phyloP scores from a whole-genome alignment of 2,329 filamentous ascomycete species.

The Talaromyces sp. region DNA sequence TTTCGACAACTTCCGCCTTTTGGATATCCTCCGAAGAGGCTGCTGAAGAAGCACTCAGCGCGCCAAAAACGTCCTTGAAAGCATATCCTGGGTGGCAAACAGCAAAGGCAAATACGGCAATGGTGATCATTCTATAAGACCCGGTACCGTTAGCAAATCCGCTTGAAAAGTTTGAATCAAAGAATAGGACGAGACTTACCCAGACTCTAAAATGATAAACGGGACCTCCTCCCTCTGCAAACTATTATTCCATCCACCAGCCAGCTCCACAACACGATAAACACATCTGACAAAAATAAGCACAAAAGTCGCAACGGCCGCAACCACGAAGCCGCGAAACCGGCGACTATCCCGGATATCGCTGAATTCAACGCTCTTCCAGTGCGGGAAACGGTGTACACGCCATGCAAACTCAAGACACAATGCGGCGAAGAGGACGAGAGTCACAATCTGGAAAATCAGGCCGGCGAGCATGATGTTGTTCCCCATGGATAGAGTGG shows the following conservation, averaged over 20 bases:
- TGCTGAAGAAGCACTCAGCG: background rate
- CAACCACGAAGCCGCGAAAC: background rate
- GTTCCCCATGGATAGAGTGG: conserved; percentile 5
- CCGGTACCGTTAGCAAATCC: background rate
- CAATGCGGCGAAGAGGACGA: background rate
- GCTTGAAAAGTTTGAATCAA: background rate
- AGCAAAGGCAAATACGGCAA: background rate
- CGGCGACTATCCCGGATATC: background rate
- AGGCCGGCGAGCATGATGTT: conserved; percentile 7
- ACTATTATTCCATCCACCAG: conserved; percentile 6
- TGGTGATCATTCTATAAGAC: background rate
- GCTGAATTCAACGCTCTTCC: background rate
- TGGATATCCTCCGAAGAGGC: background rate
- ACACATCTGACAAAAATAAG: background rate
- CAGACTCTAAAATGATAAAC: conserved; percentile 5
- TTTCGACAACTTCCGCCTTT: background rate
- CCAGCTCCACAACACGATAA: conserved; percentile 9
- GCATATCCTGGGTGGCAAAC: background rate
- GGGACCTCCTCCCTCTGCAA: conserved; percentile 1
- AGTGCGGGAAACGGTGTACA: background rate
- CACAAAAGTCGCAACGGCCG: background rate
- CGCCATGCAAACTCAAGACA: conserved; percentile 10
- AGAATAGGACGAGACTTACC: background rate
- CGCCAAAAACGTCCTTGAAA: background rate
- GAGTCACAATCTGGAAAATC: background rate